Evolutionary conservation across 1,284 basidiomycete species (phyloP).

Genomic region (Ustilago sp.): DNA sequence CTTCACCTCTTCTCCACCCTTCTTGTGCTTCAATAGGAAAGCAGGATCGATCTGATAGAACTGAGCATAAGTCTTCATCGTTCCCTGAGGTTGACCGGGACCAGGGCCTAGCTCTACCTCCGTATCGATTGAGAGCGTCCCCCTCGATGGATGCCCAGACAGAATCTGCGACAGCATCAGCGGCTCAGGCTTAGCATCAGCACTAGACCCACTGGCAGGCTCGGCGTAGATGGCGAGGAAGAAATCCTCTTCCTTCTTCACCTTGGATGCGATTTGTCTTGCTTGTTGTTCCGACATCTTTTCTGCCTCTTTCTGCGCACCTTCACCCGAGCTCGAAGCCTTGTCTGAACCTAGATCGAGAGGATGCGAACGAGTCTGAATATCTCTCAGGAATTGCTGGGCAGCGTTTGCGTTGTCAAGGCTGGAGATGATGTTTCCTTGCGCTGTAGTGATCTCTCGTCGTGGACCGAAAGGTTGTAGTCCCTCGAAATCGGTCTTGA

Average conservation of each 20-base stretch:
- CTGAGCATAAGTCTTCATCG: slow-evolving; percentile 48
- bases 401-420: slow-evolving; percentile 79
- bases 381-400: slow-evolving; percentile 76
- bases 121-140: slow-evolving; percentile 79
- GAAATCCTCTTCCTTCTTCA: slow-evolving; percentile 78
- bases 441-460: slow-evolving; percentile 77
- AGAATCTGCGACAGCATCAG: slow-evolving; percentile 72
- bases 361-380: slow-evolving; percentile 70
- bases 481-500: slow-evolving; percentile 73
- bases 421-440: slow-evolving; percentile 82
- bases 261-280: slow-evolving; percentile 48
- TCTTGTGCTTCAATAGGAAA: slow-evolving; percentile 6
- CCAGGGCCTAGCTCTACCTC: slow-evolving; percentile 75
- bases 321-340: slow-evolving; percentile 11
- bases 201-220: background rate
- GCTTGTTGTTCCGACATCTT: slow-evolving; percentile 45
- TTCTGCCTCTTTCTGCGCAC: slow-evolving; percentile 39
- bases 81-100: slow-evolving; percentile 73
- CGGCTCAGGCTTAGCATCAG: slow-evolving; percentile 10
- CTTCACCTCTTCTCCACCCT: slow-evolving; percentile 14
- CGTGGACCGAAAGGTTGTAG: slow-evolving; percentile 74
- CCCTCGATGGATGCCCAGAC: slow-evolving; percentile 83
- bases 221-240: slow-evolving; percentile 73
- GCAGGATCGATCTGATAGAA: slow-evolving; percentile 43
- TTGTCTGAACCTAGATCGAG: slow-evolving; percentile 1